Conservation (phyloP, 768 basidiomycete species). For the Tephrocybe sp. region DNA sequence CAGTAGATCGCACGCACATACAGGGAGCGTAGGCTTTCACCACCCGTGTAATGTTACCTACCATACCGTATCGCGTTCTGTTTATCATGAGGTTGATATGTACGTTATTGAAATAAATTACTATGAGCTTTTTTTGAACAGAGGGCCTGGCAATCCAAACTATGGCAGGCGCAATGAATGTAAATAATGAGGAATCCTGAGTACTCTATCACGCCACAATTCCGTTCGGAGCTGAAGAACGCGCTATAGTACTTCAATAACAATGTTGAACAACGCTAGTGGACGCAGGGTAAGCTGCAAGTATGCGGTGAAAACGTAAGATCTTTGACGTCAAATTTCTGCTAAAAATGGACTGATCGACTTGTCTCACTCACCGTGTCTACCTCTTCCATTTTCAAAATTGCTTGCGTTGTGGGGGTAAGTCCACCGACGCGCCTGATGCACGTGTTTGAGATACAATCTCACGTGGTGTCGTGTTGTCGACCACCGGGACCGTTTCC, state of each 20-base stretch:
- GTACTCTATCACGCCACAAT: background rate
- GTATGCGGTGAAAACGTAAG: too few species aligned
- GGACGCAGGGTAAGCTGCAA: too few species aligned
- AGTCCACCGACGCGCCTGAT: background rate
- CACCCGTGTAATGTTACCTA: conserved; percentile 13
- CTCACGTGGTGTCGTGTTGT: conserved; percentile 13
- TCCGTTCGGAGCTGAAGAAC: background rate
- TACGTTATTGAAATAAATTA: too few species aligned
- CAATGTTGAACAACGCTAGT: too few species aligned
- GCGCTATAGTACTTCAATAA: background rate
- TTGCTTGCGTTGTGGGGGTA: too few species aligned
- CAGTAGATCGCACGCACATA: too few species aligned
- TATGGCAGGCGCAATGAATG: too few species aligned
- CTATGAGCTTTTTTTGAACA: too few species aligned
- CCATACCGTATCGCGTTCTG: background rate
- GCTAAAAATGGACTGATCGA: background rate
- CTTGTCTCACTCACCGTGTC: too few species aligned
- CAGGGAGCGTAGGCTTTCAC: conserved; percentile 19
- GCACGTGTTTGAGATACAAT: background rate
- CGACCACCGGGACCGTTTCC: background rate
- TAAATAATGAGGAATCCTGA: background rate
- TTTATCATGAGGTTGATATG: background rate
- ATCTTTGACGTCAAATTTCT: background rate
- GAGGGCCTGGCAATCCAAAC: too few species aligned
- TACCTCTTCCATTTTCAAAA: too few species aligned